Evolutionary conservation across 2,329 filamentous ascomycete genomes (phyloP).

Genomic region (Xylaria sp.): DNA sequence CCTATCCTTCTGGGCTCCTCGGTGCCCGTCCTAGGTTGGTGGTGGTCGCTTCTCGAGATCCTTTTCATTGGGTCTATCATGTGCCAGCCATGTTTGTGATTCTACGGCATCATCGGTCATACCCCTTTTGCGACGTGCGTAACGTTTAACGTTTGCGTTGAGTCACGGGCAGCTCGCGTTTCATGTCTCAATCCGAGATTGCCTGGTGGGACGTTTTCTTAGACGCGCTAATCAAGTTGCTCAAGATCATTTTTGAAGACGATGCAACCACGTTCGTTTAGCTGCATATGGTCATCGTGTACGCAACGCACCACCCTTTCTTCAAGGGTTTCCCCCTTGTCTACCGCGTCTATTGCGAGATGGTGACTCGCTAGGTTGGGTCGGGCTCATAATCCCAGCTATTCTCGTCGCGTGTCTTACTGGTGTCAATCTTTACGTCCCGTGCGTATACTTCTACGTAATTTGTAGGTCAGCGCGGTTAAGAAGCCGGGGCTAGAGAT

Average conservation of each 20-base stretch:
- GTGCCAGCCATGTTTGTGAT: slow-evolving; percentile 60
- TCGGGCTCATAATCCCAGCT: slow-evolving; percentile 69
- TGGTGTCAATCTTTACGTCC: slow-evolving; percentile 59
- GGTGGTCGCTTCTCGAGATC: slow-evolving; percentile 73
- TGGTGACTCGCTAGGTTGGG: slow-evolving; percentile 66
- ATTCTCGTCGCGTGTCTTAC: slow-evolving; percentile 67
- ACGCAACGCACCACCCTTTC: slow-evolving; percentile 70
- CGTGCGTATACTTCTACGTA: slow-evolving; percentile 63
- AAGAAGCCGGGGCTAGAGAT: slow-evolving; percentile 63
- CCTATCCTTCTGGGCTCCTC: slow-evolving; percentile 60
- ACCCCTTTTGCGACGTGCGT: slow-evolving; percentile 61
- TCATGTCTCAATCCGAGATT: slow-evolving; percentile 72
- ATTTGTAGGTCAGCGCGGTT: slow-evolving; percentile 59
- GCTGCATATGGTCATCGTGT: slow-evolving; percentile 69
- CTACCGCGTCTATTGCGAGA: slow-evolving; percentile 67
- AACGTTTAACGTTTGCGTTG: slow-evolving; percentile 62
- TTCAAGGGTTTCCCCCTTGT: slow-evolving; percentile 75
- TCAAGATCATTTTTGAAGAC: slow-evolving; percentile 68
- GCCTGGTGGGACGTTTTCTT: slow-evolving; percentile 59
- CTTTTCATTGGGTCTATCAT: slow-evolving; percentile 15
- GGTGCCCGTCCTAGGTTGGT: slow-evolving; percentile 55
- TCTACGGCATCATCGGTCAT: slow-evolving; percentile 68
- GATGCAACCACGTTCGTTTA: slow-evolving; percentile 71
- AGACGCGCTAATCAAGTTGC: slow-evolving; percentile 51
- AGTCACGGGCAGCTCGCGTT: slow-evolving; percentile 64